These are phyloP conservation scores for Wickerhamiella lipophila DNA, from an alignment of 805 yeast species.

Conservation along the genomic window DNA sequence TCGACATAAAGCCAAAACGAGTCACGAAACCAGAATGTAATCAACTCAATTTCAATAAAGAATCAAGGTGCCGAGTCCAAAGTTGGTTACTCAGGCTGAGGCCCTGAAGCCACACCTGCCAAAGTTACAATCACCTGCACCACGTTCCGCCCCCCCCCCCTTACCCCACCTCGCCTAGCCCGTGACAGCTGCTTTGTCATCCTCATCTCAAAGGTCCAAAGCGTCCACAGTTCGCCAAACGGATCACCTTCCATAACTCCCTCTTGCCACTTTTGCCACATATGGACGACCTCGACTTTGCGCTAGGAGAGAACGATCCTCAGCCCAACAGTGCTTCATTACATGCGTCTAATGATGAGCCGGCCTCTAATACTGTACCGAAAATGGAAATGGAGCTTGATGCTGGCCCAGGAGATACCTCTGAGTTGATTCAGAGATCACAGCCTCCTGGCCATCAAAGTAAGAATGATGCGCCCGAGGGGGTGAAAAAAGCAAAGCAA, in stretches of 20 bases:
- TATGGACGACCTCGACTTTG: slow-evolving; percentile 7
- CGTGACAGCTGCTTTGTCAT: too few relatives aligned
- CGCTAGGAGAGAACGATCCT: slow-evolving; percentile 1
- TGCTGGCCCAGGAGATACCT: slow-evolving; percentile 14
- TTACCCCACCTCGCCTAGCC: too few relatives aligned
- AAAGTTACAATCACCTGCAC: too few relatives aligned
- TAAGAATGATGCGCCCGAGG: neutral
- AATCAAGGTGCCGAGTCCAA: too few relatives aligned
- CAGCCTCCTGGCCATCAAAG: neutral
- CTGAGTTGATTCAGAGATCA: neutral
- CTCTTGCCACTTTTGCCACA: neutral
- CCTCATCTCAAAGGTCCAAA: neutral
- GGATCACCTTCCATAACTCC: neutral
- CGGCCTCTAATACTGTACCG: neutral
- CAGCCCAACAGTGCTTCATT: neutral
- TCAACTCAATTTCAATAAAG: too few relatives aligned
- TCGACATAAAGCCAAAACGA: too few relatives aligned
- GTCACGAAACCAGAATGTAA: too few relatives aligned
- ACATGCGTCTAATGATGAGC: neutral
- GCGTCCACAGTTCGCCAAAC: neutral
- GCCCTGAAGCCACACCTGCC: too few relatives aligned
- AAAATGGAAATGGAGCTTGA: slow-evolving; percentile 14
- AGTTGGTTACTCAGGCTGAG: too few relatives aligned
- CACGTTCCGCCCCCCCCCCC: too few relatives aligned
- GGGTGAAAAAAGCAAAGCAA: slow-evolving; percentile 33